Evolutionary conservation across 306 rosid species (phyloP), one percentile per base, ranked within the genome.

Genomic region (Oxytropis ochrocephala): DNA sequence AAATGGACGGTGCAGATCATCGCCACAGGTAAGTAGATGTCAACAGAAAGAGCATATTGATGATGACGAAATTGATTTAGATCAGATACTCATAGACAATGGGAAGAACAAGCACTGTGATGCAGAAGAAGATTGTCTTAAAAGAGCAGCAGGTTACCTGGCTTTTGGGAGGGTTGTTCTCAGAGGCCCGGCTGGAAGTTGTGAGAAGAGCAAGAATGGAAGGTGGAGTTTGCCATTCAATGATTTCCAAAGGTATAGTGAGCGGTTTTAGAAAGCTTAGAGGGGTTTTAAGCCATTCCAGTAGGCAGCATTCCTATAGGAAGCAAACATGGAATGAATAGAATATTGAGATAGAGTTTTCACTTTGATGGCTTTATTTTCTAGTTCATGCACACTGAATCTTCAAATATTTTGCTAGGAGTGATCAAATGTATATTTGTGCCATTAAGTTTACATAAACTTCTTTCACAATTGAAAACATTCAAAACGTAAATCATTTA

Each of bases 151-250:
- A 78, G 62, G 49, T 24, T 86, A 64, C 72, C 78, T 47, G 57
- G 54, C n/a, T 72, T 83, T 79, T 74, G 60, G 84, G 87, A 79
- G 85, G 84, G 55, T 80, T 87, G 82, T 72, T 86, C 51, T 83
- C 84, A 1, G 71, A 72, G 79, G 59, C 79, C 47, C 73, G 64
- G 64, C 53, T 78, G 58, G 67, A 77, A 53, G 59, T 78, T 21
- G 61, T 64, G 35, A 79, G 75, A 70, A 74, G 61, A 74, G 68
- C 58, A 11, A 69, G 82, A 70, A 49, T 38, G 39, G 75, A 71
- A 59, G 55, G 80, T 33, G 42, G 74, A 77, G 54, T 79, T 32
- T 78, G 80, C 35, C 75, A 80, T 50, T 46, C 83, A 21, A 65
- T 70, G 49, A 46, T 75, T 55, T 77, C 80, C 53, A 72, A 67